Base-by-base conservation (phyloP, 176 grass and related monocot genomes). In the maize (Zea mays) region DNA sequence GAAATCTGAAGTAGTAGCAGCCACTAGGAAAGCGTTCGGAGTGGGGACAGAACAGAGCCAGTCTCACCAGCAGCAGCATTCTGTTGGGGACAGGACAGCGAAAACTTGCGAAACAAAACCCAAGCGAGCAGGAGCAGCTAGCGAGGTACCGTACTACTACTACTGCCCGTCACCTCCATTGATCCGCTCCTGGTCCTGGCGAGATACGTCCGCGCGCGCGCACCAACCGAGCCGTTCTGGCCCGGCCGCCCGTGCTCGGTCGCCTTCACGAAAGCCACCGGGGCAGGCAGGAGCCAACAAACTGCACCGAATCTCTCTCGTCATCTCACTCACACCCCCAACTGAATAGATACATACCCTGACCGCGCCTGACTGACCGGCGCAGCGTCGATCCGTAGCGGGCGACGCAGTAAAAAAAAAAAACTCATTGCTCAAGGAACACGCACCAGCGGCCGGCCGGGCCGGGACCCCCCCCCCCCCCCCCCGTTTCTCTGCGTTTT, bases 151-250 rank as follows among this genome's bases (percentile, higher is more conserved):
- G 27, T 27, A 27, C 27, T 27, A 27, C n/a, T 8, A 16, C 17
- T 9, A 17, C 14, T 14, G 16, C 54, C 55, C 3, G n/a, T 57
- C 17, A 3, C 17, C 48, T 15, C 13, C 47, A 12, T 8, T 27
- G 13, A 16, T 42, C 3, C 43, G 27, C 41, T 6, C 15, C 21
- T 62, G 13, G 73, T 42, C 71, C 51, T 41, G 19, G n/a, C 7
- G 51, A 14, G 27, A 49, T 17, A 41, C 69, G 33, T 4, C 5
- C 40, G 5, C 8, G 4, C 54, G n/a, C 13, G 55, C 36, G 8
- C 66, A 72, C 83, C 58, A 72, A 65, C 67, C 37, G 45, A 69
- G 36, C 56, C 2, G 52, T 8, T 40, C 74, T 2, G 80, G 80
- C 9, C 60, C 61, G 8, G 68, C 10, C 50, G 50, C 50, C 51